A percentile compares a stretch with the other conserved stretches of the same genome.
phyloP scores from a whole-genome alignment of 1,284 basidiomycete genomes.

The Trichosporon inkin region DNA sequence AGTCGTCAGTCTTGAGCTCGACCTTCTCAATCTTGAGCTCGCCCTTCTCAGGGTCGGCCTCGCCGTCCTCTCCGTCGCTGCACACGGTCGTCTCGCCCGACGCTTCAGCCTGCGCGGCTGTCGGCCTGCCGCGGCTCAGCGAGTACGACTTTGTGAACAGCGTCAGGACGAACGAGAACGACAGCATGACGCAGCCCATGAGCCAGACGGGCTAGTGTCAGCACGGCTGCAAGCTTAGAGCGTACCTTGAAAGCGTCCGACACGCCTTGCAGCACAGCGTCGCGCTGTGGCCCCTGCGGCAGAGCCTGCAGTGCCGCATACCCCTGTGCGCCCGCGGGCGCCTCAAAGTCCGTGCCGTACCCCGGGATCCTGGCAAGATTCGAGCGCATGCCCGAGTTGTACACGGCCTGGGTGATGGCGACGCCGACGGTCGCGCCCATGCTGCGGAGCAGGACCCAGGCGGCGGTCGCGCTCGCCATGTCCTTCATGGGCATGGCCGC shows the following conservation, averaged over 20 bases:
- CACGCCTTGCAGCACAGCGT: constrained; percentile 35
- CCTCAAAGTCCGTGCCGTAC: constrained; percentile 34
- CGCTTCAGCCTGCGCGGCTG: no score
- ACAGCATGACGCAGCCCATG: constrained; percentile 27
- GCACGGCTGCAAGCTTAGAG: no score
- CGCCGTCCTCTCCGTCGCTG: no score
- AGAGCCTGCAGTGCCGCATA: constrained; percentile 37
- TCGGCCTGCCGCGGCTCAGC: constrained; percentile 12
- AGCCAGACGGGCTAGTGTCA: constrained; percentile 31
- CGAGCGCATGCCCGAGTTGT: constrained; percentile 37
- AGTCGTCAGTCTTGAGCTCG: no score
- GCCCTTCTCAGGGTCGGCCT: background rate
- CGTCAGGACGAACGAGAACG: constrained; percentile 26
- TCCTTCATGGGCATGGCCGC: constrained; percentile 48
- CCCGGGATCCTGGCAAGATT: constrained; percentile 32
- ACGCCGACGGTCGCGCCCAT: constrained; percentile 37
- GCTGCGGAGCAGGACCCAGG: constrained; percentile 35
- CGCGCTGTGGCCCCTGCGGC: constrained; percentile 30
- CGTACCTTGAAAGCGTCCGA: constrained; percentile 20
- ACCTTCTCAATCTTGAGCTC: background rate
- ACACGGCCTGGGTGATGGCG: constrained; percentile 34
- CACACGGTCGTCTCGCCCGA: no score
- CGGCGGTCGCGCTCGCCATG: constrained; percentile 45
- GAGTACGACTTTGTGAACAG: constrained; percentile 28
- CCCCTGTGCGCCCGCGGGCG: constrained; percentile 31